phyloP scores from a whole-genome alignment of 257 asterid genomes.

The Rauvolfia tetraphylla region DNA sequence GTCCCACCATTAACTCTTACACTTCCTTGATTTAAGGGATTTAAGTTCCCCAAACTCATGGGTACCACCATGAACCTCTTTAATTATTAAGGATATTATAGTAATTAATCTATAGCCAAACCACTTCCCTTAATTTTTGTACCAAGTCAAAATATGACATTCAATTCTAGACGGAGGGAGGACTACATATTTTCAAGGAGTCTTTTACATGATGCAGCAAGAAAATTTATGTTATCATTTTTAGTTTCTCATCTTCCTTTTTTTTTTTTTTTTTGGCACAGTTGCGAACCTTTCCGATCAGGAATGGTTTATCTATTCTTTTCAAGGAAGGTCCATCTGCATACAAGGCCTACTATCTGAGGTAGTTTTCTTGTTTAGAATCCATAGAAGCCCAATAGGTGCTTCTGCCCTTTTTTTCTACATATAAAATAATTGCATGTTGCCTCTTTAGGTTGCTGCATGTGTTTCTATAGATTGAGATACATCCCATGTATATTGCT shows the following conservation, averaged over 20 bases:
- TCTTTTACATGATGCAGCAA: slow-evolving; percentile 8
- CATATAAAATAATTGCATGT: background rate
- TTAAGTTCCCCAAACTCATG: no score
- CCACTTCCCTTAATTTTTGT: no score
- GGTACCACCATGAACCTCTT: no score
- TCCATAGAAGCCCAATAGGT: background rate
- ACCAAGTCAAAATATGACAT: no score
- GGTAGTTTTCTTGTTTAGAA: slow-evolving; percentile 40
- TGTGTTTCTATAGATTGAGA: background rate
- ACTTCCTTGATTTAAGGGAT: no score
- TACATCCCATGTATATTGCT: background rate
- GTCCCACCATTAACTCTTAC: no score
- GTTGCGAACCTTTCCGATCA: slow-evolving; percentile 84
- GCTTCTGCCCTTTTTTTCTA: background rate
- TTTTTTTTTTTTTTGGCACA: slow-evolving; percentile 34
- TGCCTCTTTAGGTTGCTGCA: background rate
- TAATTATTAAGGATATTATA: no score
- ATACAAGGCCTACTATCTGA: slow-evolving; percentile 81
- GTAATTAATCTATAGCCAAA: no score
- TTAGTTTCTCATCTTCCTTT: slow-evolving; percentile 15
- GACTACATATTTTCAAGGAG: background rate
- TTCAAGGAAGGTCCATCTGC: slow-evolving; percentile 92
- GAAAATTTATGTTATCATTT: background rate
- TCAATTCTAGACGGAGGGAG: no score
- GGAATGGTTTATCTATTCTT: slow-evolving; percentile 86